Percentiles rank a stretch among this genome's conserved stretches.
phyloP scores from a whole-genome alignment of 1,139 yeast species.

The Yarrowia galli region DNA sequence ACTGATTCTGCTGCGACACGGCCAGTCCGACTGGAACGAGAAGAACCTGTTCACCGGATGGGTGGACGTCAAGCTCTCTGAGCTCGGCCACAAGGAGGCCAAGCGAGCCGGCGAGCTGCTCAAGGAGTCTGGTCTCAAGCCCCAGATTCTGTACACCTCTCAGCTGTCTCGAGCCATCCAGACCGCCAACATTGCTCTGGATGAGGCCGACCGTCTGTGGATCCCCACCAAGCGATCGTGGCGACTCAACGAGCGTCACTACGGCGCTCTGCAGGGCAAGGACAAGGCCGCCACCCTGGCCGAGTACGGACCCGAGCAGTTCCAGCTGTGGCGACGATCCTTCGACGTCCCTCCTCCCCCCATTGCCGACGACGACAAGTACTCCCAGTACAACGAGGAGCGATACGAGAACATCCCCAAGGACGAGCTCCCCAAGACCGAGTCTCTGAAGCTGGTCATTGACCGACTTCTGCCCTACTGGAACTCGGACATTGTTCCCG shows the following conservation, averaged over 20 bases:
- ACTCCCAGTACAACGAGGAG: slow-evolving; percentile 83
- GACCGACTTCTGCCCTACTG: slow-evolving; percentile 98
- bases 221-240: slow-evolving; percentile 94
- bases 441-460: slow-evolving; percentile 92
- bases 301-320: slow-evolving; percentile 87
- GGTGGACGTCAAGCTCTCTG: slow-evolving; percentile 93
- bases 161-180: slow-evolving; percentile 94
- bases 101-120: slow-evolving; percentile 91
- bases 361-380: slow-evolving; percentile 78
- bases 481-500: slow-evolving; percentile 91
- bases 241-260: slow-evolving; percentile 99
- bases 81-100: slow-evolving; percentile 88
- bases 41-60: slow-evolving; percentile 99
- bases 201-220: slow-evolving; percentile 86
- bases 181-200: slow-evolving; percentile 95
- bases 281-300: slow-evolving; percentile 94
- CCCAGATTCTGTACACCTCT: slow-evolving; percentile 91
- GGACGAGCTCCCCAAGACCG: slow-evolving; percentile 88
- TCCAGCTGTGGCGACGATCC: slow-evolving; percentile 98
- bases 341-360: slow-evolving; percentile 96
- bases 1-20: slow-evolving; percentile 71
- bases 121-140: slow-evolving; percentile 83
- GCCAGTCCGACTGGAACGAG: slow-evolving; percentile 99
- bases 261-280: slow-evolving; percentile 98
- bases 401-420: slow-evolving; percentile 88